Evolutionary conservation across 2,329 filamentous ascomycete species (phyloP).

Genomic region (Geoglossum cookeanum): DNA sequence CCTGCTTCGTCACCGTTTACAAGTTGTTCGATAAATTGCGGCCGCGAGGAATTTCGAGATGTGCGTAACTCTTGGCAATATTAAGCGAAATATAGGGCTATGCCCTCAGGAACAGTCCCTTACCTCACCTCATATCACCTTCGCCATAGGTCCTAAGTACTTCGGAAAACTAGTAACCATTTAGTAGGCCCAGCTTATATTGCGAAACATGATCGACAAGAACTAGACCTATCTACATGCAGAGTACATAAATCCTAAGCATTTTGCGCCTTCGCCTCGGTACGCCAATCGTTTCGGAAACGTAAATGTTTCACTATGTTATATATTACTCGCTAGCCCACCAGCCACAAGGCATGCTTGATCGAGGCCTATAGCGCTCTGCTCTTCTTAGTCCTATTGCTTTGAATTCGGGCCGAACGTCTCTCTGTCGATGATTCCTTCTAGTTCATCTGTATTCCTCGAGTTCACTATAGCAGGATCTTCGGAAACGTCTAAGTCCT

Average conservation of each 20-base stretch:
- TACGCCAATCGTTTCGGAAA: background rate
- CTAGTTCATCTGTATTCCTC: background rate
- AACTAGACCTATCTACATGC: background rate
- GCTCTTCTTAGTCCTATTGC: background rate
- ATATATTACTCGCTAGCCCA: background rate
- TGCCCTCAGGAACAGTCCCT: background rate
- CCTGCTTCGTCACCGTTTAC: background rate
- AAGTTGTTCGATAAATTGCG: background rate
- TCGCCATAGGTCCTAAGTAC: background rate
- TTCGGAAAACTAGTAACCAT: background rate
- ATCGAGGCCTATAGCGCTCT: background rate
- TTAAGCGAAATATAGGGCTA: background rate
- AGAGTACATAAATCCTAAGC: background rate
- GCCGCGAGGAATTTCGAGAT: background rate
- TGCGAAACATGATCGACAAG: background rate
- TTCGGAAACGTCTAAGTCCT: background rate
- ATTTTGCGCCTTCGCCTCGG: background rate
- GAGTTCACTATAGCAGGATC: background rate
- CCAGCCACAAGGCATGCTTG: background rate
- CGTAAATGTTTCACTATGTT: background rate
- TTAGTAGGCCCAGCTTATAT: background rate
- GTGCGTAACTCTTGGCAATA: slow-evolving; percentile 1
- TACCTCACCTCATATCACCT: background rate
- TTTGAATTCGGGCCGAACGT: background rate
- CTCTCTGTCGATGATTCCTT: background rate